A percentile compares a stretch with the other conserved stretches of the same genome.
Evolutionary conservation across 345 rosid species (phyloP).

Genomic region (Sapria himalayana): DNA sequence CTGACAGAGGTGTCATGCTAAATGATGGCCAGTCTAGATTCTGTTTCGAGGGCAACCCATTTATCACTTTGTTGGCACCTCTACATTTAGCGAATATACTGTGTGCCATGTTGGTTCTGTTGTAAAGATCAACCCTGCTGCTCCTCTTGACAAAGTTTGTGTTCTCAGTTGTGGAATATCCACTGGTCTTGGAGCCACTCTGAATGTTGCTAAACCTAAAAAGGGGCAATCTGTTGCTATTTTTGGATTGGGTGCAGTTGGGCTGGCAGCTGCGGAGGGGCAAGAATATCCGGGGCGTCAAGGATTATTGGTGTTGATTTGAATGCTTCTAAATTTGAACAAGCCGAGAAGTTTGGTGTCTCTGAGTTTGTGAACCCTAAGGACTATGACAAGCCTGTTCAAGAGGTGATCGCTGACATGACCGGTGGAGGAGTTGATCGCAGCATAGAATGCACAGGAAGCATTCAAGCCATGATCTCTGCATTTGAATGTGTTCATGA

Average conservation of each 20-base stretch:
- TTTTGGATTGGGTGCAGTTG: conserved; percentile 23
- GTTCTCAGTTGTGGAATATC: conserved; percentile 28
- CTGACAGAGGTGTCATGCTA: conserved; percentile 19
- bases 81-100: conserved; percentile 24
- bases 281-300: conserved; percentile 16
- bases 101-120: conserved; percentile 19
- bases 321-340: conserved; percentile 13
- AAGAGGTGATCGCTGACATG: conserved; percentile 55
- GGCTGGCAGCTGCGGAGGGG: conserved; percentile 30
- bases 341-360: conserved; percentile 29
- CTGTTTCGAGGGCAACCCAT: conserved; percentile 19
- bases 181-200: conserved; percentile 24
- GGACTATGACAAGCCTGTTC: conserved; percentile 20
- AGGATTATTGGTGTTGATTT: conserved; percentile 23
- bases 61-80: conserved; percentile 20
- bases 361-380: conserved; percentile 27
- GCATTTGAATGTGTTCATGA: conserved; percentile 83
- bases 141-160: conserved; percentile 29
- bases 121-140: conserved; percentile 27
- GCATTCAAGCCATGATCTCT: conserved; percentile 50
- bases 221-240: conserved; percentile 18
- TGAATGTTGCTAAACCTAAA: conserved; percentile 23
- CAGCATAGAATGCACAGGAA: conserved; percentile 64
- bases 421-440: conserved; percentile 67
- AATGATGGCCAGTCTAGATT: conserved; percentile 16